phyloP scores from a whole-genome alignment of 2,329 filamentous ascomycete species.

The Aureobasidium sp. region DNA sequence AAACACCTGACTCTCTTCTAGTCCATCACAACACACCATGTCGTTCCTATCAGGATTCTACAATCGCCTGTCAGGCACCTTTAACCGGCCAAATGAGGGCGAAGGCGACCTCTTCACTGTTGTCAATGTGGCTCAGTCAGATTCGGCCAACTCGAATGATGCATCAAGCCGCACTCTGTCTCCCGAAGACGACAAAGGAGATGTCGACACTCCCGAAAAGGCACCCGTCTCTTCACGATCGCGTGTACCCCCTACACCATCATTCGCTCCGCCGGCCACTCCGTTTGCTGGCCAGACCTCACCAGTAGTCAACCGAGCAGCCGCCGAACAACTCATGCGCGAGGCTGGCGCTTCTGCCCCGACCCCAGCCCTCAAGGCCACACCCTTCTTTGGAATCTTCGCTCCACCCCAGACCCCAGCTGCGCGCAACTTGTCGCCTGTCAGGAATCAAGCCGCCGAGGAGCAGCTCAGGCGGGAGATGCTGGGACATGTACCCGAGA shows the following conservation, averaged over 20 bases:
- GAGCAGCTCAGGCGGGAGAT: slow-evolving; percentile 4
- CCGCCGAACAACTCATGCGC: slow-evolving; percentile 1
- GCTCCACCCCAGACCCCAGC: background rate
- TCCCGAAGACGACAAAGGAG: background rate
- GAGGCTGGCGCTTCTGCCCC: slow-evolving; percentile 3
- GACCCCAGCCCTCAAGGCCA: background rate
- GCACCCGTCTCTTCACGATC: background rate
- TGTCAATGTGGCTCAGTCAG: background rate
- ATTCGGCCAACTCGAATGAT: background rate
- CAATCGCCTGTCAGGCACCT: background rate
- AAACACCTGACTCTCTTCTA: background rate
- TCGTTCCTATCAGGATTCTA: slow-evolving; percentile 4
- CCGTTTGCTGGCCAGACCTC: background rate
- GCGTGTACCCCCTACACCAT: background rate
- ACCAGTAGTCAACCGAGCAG: background rate
- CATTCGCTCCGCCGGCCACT: background rate
- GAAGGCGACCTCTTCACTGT: background rate
- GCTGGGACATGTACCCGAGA: background rate
- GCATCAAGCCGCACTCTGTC: slow-evolving; percentile 10
- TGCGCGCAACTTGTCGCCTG: background rate
- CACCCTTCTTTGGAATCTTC: slow-evolving; percentile 8
- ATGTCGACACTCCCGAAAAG: slow-evolving; percentile 1
- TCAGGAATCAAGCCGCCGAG: background rate
- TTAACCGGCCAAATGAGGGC: background rate
- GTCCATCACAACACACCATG: background rate